These are phyloP conservation scores for Botryotinia convoluta DNA, from an alignment of 2,329 filamentous ascomycete genomes.

Conservation along the genomic window DNA sequence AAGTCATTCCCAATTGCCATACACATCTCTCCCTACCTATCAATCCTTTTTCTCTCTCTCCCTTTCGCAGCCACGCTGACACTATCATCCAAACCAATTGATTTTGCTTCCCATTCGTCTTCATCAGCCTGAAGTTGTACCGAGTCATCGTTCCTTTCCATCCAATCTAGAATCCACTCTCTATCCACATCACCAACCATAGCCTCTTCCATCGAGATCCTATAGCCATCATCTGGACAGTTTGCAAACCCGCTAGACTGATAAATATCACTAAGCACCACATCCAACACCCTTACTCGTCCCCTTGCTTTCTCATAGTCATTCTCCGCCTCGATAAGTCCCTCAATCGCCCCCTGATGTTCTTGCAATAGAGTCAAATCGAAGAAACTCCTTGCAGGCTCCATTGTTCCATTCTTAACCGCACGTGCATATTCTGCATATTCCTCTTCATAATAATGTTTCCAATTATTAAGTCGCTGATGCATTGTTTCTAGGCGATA, in stretches of 20 bases:
- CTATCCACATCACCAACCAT: conserved; percentile 23
- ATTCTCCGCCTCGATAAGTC: conserved; percentile 20
- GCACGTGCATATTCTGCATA: conserved; percentile 13
- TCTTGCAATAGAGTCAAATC: conserved; percentile 21
- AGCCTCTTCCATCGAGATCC: conserved; percentile 23
- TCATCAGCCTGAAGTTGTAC: not conserved
- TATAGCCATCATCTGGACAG: conserved; percentile 26
- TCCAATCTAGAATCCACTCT: conserved; percentile 24
- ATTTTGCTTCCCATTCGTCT: conserved; percentile 13
- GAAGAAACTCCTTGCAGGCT: conserved; percentile 21
- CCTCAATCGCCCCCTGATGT: conserved; percentile 6
- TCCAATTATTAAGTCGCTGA: conserved; percentile 22
- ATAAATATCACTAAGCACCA: conserved; percentile 15
- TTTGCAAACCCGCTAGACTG: conserved; percentile 25
- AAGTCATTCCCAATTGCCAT: not conserved
- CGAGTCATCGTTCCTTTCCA: conserved; percentile 16
- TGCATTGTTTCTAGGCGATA: conserved; percentile 7
- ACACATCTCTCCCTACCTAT: conserved; percentile 3
- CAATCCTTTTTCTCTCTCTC: conserved; percentile 17
- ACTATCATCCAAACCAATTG: conserved; percentile 7
- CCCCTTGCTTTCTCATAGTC: conserved; percentile 11
- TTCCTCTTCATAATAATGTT: conserved; percentile 16
- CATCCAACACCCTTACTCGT: conserved; percentile 15
- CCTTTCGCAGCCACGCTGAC: conserved; percentile 15
- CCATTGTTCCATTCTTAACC: conserved; percentile 5